These are phyloP conservation scores for Meredithiella fracta DNA, from an alignment of 2,329 filamentous ascomycete species.

Conservation along the genomic window DNA sequence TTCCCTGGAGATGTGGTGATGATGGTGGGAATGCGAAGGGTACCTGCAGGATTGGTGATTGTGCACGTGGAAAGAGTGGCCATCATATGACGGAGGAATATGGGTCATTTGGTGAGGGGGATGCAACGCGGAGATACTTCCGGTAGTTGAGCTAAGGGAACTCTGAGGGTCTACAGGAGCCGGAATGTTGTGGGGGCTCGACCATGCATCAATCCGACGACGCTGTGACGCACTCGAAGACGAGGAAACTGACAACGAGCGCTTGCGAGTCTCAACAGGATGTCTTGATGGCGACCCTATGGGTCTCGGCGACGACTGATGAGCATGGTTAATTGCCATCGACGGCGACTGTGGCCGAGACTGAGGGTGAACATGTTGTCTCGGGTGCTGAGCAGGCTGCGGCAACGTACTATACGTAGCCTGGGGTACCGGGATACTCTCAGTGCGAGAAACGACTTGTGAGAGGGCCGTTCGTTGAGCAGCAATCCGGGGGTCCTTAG, in stretches of 20 bases:
- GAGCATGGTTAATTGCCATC: neutral
- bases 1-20: neutral
- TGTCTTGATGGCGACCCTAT: neutral
- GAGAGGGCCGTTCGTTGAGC: too few species aligned
- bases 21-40: neutral
- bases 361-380: too few species aligned
- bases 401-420: too few species aligned
- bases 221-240: neutral
- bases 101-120: neutral
- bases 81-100: neutral
- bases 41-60: neutral
- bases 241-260: constrained; percentile 2
- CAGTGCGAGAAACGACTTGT: too few species aligned
- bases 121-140: neutral
- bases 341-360: neutral
- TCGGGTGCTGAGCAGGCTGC: too few species aligned
- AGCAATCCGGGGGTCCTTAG: neutral
- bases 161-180: neutral
- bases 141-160: neutral
- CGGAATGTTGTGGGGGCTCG: neutral
- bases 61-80: neutral
- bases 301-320: neutral
- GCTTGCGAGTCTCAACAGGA: constrained; percentile 6
- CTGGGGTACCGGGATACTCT: too few species aligned
- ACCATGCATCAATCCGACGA: constrained; percentile 8